phyloP scores from a whole-genome alignment of 2,329 filamentous ascomycete species.

The Pezicula radicicola region DNA sequence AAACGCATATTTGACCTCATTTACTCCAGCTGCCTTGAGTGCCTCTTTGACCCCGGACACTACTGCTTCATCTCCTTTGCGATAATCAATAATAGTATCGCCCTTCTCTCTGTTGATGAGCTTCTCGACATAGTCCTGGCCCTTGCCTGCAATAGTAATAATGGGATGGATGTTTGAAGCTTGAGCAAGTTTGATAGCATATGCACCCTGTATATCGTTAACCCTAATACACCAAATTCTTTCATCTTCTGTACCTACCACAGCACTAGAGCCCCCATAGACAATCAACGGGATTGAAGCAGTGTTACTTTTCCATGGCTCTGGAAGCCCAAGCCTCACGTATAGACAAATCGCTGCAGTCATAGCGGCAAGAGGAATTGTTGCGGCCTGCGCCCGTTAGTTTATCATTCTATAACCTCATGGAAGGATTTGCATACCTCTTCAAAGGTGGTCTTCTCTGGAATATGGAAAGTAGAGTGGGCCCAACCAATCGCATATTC shows the following conservation, averaged over 20 bases:
- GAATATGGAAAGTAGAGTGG: constrained; percentile 48
- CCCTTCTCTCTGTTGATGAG: constrained; percentile 47
- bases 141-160: constrained; percentile 52
- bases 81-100: constrained; percentile 54
- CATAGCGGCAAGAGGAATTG: constrained; percentile 41
- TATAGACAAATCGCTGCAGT: constrained; percentile 40
- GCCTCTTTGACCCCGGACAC: constrained; percentile 25
- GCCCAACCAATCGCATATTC: constrained; percentile 57
- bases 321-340: constrained; percentile 32
- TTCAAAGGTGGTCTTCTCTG: constrained; percentile 25
- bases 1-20: constrained; percentile 23
- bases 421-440: constrained; percentile 36
- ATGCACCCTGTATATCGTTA: constrained; percentile 38
- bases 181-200: constrained; percentile 49
- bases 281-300: constrained; percentile 18
- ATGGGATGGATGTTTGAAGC: constrained; percentile 53
- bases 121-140: constrained; percentile 41
- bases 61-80: constrained; percentile 43
- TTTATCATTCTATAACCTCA: constrained; percentile 10
- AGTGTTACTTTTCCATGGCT: constrained; percentile 30
- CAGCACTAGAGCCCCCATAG: constrained; percentile 24
- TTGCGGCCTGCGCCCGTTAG: constrained; percentile 42
- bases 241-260: constrained; percentile 14
- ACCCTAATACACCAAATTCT: background rate
- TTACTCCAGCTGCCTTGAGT: constrained; percentile 17